These are phyloP conservation scores for Raddia guianensis DNA, from an alignment of 176 grass and related monocot species.

Conservation along the genomic window DNA sequence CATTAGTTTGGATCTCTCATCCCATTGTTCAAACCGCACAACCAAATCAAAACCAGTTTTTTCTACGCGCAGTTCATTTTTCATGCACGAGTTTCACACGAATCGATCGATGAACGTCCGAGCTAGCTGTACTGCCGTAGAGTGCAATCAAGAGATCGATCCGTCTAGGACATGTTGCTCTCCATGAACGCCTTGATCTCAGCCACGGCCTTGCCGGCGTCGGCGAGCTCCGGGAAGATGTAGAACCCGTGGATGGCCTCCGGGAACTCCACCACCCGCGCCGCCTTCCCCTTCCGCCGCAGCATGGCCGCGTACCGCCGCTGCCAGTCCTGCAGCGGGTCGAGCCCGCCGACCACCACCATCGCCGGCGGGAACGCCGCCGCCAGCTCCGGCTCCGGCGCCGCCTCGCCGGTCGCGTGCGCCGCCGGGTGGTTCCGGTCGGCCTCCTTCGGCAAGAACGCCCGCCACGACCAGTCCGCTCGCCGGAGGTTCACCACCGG, in stretches of 20 bases:
- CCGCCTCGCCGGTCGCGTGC: not conserved
- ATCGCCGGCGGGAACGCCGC: constrained; percentile 43
- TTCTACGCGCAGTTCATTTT: not conserved
- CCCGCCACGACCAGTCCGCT: constrained; percentile 29
- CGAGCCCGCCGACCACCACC: constrained; percentile 33
- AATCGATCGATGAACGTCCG: not conserved
- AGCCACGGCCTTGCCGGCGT: not conserved
- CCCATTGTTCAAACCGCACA: not conserved
- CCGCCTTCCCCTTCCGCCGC: not conserved
- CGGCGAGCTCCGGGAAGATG: constrained; percentile 33
- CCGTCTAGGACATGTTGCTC: not conserved
- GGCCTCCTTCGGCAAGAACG: constrained; percentile 39
- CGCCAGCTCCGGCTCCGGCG: not conserved
- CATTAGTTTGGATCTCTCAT: too few relatives aligned
- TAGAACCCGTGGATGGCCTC: constrained; percentile 38
- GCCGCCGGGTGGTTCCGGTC: constrained; percentile 34
- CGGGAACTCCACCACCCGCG: constrained; percentile 41
- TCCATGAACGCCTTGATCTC: not conserved
- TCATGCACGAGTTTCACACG: too few relatives aligned
- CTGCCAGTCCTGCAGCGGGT: constrained; percentile 55
- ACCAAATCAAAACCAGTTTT: not conserved
- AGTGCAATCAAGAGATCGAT: not conserved
- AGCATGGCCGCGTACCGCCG: constrained; percentile 27
- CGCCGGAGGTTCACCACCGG: constrained; percentile 16
- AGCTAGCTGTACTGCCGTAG: not conserved